Evolutionary conservation across 148 eudicot genomes (phyloP), one percentile per base, ranked within the genome.

Genomic region (Rheum nobile): DNA sequence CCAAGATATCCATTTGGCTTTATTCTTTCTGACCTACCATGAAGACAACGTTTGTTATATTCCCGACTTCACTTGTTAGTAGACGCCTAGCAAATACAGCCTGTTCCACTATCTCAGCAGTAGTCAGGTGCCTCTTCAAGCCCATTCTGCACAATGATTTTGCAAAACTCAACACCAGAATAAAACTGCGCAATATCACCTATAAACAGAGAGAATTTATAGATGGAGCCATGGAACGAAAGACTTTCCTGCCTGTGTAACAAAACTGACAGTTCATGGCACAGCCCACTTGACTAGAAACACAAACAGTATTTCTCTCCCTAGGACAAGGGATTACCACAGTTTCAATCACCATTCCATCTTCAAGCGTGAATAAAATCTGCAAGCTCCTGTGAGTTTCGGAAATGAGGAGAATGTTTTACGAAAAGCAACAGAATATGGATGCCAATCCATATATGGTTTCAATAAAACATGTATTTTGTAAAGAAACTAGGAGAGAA

Each of bases 261-360:
- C 98, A 95, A 83, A 95, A 95, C 81, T 95, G 97, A 80, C 98
- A 95, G 82, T 95, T 95, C 98, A 95, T 90, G 43, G 90, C 98
- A 80, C 98, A 95, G 13, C 97, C 97, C 77, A 95, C 97, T 88
- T 95, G 98, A 84, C 96, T 95, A 19, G 98, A 94, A 79, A 95
- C 96, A 82, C 98, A 95, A 16, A 95, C 93, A 55, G 97, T 94
- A 73, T 75, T 94, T 73, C 98, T 83, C 21, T 92, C 98, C 71
- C 90, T 77, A 38, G 76, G 83, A 74, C 90, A 87, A 78, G 93
- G 97, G 73, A 91, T 95, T 37, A 95, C 83, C 55, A 95, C 96
- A 14, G 98, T 95, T 83, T 95, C 97, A 73, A 95, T 88, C 74
- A 91, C 97, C 76, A 85, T 82, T 63, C 93, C 97, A 83, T 91